Conservation (phyloP, 768 basidiomycete genomes). For the Austroboletus festivus region DNA sequence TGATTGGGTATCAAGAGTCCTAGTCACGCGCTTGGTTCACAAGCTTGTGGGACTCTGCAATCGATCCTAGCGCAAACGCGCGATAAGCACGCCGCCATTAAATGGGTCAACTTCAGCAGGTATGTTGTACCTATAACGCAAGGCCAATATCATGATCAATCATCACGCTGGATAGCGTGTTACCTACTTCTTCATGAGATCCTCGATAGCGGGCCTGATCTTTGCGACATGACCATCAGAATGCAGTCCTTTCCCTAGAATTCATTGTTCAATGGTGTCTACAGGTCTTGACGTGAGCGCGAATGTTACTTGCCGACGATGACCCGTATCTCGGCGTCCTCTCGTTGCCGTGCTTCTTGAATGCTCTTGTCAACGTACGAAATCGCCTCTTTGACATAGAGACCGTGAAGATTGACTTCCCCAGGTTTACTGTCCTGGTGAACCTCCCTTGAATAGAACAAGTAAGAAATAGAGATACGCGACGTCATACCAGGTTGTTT, state of each 20-base stretch:
- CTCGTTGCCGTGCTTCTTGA: slow-evolving; percentile 58
- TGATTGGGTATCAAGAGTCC: neutral
- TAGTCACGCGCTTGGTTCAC: neutral
- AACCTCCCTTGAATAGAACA: neutral
- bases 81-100: slow-evolving; percentile 84
- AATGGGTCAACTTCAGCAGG: slow-evolving; percentile 71
- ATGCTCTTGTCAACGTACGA: slow-evolving; percentile 68
- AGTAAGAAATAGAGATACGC: neutral
- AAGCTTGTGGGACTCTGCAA: neutral
- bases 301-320: slow-evolving; percentile 72
- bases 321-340: slow-evolving; percentile 63
- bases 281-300: neutral
- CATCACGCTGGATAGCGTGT: neutral
- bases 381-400: slow-evolving; percentile 93
- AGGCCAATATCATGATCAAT: neutral
- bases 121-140: slow-evolving; percentile 58
- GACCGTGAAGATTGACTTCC: slow-evolving; percentile 85
- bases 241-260: slow-evolving; percentile 81
- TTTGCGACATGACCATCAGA: slow-evolving; percentile 74
- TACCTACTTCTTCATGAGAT: slow-evolving; percentile 74
- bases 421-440: slow-evolving; percentile 63
- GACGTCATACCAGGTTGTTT: slow-evolving; percentile 62
- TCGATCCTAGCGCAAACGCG: slow-evolving; percentile 38
- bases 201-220: slow-evolving; percentile 88
- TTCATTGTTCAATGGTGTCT: neutral